A percentile compares a stretch with the other conserved stretches of the same genome.
Conservation (phyloP, 441 rosid species). For the Gossypium laxum region DNA sequence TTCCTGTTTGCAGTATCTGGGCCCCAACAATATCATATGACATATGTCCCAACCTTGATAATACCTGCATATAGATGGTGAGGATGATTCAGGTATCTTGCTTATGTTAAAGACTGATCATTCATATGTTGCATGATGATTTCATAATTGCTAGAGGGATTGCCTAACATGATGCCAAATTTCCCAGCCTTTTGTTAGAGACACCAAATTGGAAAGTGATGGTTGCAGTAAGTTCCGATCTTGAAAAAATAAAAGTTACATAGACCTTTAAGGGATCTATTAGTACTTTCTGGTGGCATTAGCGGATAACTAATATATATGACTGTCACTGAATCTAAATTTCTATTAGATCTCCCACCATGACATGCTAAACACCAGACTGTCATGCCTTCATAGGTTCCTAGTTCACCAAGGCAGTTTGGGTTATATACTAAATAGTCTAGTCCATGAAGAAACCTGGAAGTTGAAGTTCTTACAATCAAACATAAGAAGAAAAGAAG, state of each 20-base stretch:
- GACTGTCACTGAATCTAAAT: background rate
- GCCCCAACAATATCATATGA: constrained; percentile 73
- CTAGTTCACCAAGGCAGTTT: background rate
- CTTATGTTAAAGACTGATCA: background rate
- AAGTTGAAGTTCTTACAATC: constrained; percentile 42
- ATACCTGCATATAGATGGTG: constrained; percentile 35
- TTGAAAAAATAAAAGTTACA: background rate
- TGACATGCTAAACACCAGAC: background rate
- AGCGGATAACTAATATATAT: background rate
- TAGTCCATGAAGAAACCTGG: background rate
- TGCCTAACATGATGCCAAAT: background rate
- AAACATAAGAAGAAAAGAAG: constrained; percentile 62
- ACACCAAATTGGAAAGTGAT: background rate
- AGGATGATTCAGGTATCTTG: background rate
- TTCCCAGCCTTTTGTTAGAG: background rate
- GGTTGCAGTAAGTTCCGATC: background rate
- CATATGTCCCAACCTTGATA: constrained; percentile 89
- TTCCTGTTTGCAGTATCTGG: constrained; percentile 88
- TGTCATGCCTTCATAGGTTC: background rate
- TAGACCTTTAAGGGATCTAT: background rate
- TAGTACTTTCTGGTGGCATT: background rate
- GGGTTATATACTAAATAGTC: background rate
- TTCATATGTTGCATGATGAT: background rate
- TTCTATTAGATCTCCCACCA: background rate
- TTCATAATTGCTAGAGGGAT: background rate